phyloP scores from a whole-genome alignment of 305 asterid species.

The Solanum hybrid region DNA sequence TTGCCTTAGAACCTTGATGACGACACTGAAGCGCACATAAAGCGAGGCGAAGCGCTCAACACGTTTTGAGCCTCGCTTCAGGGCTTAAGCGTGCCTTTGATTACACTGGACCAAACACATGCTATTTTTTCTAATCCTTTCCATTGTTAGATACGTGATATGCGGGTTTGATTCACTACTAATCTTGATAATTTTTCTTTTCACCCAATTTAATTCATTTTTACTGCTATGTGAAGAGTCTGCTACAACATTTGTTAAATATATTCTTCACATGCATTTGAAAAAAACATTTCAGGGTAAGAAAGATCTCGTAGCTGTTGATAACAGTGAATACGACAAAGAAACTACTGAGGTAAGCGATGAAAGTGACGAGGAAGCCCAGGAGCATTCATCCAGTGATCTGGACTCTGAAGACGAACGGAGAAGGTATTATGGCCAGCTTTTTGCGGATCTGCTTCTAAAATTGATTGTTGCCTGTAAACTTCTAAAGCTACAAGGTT shows the following conservation, averaged over 20 bases:
- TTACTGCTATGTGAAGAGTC: neutral
- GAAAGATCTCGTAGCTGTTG: conserved; percentile 82
- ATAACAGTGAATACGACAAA: conserved; percentile 53
- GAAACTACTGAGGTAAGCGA: conserved; percentile 48
- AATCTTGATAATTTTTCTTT: neutral
- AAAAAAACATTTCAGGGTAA: conserved; percentile 41
- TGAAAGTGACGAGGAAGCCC: conserved; percentile 38
- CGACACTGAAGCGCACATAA: too few relatives aligned
- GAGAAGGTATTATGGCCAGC: conserved; percentile 28
- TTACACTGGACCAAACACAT: neutral
- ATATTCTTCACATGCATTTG: neutral
- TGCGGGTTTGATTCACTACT: neutral
- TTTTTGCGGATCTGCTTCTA: neutral
- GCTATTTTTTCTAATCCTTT: neutral
- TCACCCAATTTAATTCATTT: neutral
- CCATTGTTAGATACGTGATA: neutral
- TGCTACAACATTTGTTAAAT: neutral
- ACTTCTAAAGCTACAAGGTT: conserved; percentile 6
- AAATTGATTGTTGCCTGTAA: neutral
- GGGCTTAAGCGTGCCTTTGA: too few relatives aligned
- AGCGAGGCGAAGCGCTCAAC: too few relatives aligned
- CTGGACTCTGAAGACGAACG: conserved; percentile 87
- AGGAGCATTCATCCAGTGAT: conserved; percentile 45
- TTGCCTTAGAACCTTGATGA: too few relatives aligned
- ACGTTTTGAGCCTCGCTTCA: too few relatives aligned